A percentile compares a stretch with the other conserved stretches of the same genome.
phyloP scores from a whole-genome alignment of 1,139 yeast species.

The Taphrina flavorubra region DNA sequence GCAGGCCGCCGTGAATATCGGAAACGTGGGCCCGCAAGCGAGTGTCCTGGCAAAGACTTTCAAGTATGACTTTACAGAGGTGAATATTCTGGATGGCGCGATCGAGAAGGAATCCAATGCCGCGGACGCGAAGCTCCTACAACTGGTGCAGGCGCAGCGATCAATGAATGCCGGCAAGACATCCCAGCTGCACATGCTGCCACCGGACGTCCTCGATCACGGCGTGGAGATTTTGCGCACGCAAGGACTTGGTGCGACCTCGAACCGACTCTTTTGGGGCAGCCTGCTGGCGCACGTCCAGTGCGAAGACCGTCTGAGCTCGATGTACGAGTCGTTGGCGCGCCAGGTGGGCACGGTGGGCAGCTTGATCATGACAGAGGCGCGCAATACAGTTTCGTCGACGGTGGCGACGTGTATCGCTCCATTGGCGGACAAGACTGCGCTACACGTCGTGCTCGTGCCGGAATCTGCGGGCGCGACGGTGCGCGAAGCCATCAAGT shows the following conservation, averaged over 20 bases:
- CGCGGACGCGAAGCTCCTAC: background rate
- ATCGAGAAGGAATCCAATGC: conserved; percentile 6
- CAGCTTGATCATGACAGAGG: conserved; percentile 36
- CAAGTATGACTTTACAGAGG: conserved; percentile 17
- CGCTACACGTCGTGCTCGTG: conserved; percentile 25
- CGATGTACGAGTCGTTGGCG: conserved; percentile 16
- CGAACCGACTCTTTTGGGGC: conserved; percentile 35
- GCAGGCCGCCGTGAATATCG: conserved; percentile 36
- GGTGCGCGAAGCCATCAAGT: conserved; percentile 32
- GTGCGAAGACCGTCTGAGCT: conserved; percentile 20
- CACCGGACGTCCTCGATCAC: conserved; percentile 7
- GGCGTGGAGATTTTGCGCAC: conserved; percentile 24
- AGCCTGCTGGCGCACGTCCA: conserved; percentile 30
- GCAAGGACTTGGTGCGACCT: conserved; percentile 35
- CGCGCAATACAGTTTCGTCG: conserved; percentile 33
- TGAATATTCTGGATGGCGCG: background rate
- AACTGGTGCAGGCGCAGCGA: conserved; percentile 14
- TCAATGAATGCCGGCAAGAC: conserved; percentile 6
- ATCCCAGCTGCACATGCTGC: background rate
- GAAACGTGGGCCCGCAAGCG: conserved; percentile 18
- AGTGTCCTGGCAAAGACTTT: conserved; percentile 4
- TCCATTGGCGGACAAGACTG: conserved; percentile 23
- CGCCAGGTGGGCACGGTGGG: conserved; percentile 2
- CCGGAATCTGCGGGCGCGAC: conserved; percentile 16
- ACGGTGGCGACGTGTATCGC: conserved; percentile 34